Conservation (phyloP, 768 basidiomycete genomes). For the Epithele typhae region DNA sequence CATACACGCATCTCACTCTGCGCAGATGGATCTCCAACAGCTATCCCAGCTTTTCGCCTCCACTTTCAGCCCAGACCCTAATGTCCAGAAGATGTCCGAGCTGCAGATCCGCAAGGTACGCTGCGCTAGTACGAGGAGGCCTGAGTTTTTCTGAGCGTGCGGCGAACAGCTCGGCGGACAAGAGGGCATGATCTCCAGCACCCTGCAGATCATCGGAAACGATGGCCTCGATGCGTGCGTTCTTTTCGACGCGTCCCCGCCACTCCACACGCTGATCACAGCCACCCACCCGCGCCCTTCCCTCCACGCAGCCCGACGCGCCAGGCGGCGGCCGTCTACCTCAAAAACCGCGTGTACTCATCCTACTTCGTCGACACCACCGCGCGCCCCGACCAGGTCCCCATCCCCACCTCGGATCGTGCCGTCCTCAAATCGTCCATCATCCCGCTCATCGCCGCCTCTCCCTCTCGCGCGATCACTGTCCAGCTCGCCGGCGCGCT, state of each 20-base stretch:
- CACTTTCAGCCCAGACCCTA: conserved; percentile 80
- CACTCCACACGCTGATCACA: conserved; percentile 4
- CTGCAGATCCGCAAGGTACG: conserved; percentile 82
- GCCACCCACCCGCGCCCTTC: neutral
- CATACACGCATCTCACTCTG: neutral
- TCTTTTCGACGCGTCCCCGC: conserved; percentile 35
- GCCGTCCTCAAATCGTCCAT: conserved; percentile 66
- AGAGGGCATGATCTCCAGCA: conserved; percentile 79
- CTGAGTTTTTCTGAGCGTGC: conserved; percentile 5
- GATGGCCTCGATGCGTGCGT: conserved; percentile 71
- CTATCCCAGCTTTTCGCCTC: conserved; percentile 76
- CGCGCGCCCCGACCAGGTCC: conserved; percentile 54
- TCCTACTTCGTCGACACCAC: conserved; percentile 53
- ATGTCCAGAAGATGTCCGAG: conserved; percentile 81
- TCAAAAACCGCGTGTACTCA: conserved; percentile 82
- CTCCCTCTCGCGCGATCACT: conserved; percentile 63
- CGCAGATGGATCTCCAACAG: conserved; percentile 66
- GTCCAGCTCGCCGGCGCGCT: conserved; percentile 72
- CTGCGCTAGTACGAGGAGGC: neutral
- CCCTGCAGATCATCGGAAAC: conserved; percentile 80
- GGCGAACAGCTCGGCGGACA: conserved; percentile 60
- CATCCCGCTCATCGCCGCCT: conserved; percentile 63
- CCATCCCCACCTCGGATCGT: conserved; percentile 66
- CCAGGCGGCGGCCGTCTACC: conserved; percentile 81
- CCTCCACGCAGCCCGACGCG: conserved; percentile 59